Evolutionary conservation across 2,329 filamentous ascomycete genomes (phyloP).

Genomic region (Fonsecaea erecta): DNA sequence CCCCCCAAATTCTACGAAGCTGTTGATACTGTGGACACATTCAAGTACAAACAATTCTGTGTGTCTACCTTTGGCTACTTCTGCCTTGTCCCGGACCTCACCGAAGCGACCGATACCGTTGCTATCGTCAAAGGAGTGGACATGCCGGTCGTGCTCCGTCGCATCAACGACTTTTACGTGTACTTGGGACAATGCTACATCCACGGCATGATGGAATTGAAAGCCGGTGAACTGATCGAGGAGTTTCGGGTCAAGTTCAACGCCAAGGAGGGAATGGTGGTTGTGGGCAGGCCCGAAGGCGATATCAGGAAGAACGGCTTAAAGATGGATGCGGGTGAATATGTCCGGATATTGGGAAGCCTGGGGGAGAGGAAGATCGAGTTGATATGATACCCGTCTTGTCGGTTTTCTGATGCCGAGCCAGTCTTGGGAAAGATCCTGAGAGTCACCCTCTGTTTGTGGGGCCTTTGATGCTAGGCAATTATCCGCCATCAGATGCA

Average conservation of each 20-base stretch:
- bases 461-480: background rate
- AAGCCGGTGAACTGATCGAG: constrained; percentile 23
- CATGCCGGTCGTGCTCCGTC: constrained; percentile 26
- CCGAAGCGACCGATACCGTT: constrained; percentile 12
- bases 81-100: constrained; percentile 20
- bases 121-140: constrained; percentile 23
- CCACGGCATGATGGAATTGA: constrained; percentile 28
- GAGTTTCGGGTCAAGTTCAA: constrained; percentile 24
- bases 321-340: constrained; percentile 25
- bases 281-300: constrained; percentile 17
- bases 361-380: constrained; percentile 20
- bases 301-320: constrained; percentile 24
- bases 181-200: constrained; percentile 25
- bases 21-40: constrained; percentile 19
- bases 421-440: background rate
- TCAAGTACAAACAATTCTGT: constrained; percentile 20
- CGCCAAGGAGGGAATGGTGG: constrained; percentile 5
- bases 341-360: constrained; percentile 21
- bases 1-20: constrained; percentile 16
- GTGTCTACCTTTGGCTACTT: constrained; percentile 17
- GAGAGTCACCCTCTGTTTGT: background rate
- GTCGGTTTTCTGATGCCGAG: background rate
- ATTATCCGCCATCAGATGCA: background rate
- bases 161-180: constrained; percentile 13
- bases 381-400: constrained; percentile 16